phyloP scores from a whole-genome alignment of 768 basidiomycete genomes.

The Xanthoconium stramineum region DNA sequence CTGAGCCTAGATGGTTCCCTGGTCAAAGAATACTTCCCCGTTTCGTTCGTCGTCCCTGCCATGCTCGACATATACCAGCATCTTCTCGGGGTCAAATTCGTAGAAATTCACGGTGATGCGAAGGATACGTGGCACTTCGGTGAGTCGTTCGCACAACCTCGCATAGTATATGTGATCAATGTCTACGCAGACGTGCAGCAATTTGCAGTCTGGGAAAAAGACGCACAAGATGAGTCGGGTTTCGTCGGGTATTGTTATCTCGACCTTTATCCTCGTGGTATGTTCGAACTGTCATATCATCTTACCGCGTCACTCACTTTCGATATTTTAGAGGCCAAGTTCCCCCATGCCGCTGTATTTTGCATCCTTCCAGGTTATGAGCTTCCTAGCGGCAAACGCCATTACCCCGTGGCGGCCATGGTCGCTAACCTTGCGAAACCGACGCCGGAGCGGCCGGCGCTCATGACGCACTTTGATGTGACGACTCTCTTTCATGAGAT shows the following conservation, averaged over 20 bases:
- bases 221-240: conserved; percentile 61
- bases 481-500: conserved; percentile 90
- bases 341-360: conserved; percentile 84
- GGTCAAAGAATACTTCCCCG: conserved; percentile 88
- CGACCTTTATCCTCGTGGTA: conserved; percentile 80
- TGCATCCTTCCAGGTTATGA: conserved; percentile 63
- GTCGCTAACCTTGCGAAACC: conserved; percentile 87
- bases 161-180: neutral
- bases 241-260: conserved; percentile 86
- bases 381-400: conserved; percentile 50
- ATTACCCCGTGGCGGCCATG: conserved; percentile 76
- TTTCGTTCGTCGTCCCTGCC: conserved; percentile 70
- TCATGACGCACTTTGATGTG: conserved; percentile 81
- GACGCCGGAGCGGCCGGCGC: conserved; percentile 71
- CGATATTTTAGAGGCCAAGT: conserved; percentile 55
- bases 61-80: conserved; percentile 81
- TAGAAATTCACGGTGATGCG: conserved; percentile 48
- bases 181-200: conserved; percentile 62
- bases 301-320: neutral
- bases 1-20: conserved; percentile 68
- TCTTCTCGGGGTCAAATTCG: conserved; percentile 69
- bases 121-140: conserved; percentile 77
- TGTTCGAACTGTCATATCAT: conserved; percentile 8
- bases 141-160: conserved; percentile 26
- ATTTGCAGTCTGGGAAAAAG: conserved; percentile 80